A percentile compares a stretch with the other conserved stretches of the same genome.
Conservation (phyloP, 2,329 filamentous ascomycete genomes). For the Fusarium neocosmosporiellum region DNA sequence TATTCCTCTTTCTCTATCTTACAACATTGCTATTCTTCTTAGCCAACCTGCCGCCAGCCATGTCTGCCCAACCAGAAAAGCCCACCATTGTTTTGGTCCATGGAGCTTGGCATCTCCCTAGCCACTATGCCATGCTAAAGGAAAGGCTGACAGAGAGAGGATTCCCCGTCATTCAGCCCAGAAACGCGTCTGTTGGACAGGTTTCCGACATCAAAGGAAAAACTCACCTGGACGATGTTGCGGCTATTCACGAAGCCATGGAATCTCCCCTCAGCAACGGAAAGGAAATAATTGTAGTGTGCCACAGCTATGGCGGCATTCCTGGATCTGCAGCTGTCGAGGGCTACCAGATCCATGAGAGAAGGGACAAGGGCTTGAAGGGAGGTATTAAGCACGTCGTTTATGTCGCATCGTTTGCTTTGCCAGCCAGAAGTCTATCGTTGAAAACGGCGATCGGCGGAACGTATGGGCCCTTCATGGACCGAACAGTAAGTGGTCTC, state of each 20-base stretch:
- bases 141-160: background rate
- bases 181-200: background rate
- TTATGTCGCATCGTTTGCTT: slow-evolving; percentile 43
- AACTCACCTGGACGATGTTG: slow-evolving; percentile 9
- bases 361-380: slow-evolving; percentile 31
- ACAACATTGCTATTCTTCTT: background rate
- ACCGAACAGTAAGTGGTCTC: slow-evolving; percentile 1
- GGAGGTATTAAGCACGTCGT: slow-evolving; percentile 46
- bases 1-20: background rate
- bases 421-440: slow-evolving; percentile 21
- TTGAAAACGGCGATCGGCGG: background rate
- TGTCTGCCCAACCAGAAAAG: background rate
- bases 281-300: slow-evolving; percentile 25
- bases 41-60: background rate
- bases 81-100: slow-evolving; percentile 14
- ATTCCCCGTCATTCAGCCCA: slow-evolving; percentile 2
- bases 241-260: background rate
- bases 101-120: slow-evolving; percentile 20
- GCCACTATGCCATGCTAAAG: slow-evolving; percentile 11
- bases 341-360: slow-evolving; percentile 42
- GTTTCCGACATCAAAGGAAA: background rate
- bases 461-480: background rate
- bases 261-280: background rate
- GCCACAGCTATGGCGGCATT: slow-evolving; percentile 47
- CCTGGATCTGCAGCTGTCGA: slow-evolving; percentile 41